Evolutionary conservation across 2,329 filamentous ascomycete genomes (phyloP), one percentile per base, ranked within the genome.

Genomic region (Acephala macrosclerotiorum): DNA sequence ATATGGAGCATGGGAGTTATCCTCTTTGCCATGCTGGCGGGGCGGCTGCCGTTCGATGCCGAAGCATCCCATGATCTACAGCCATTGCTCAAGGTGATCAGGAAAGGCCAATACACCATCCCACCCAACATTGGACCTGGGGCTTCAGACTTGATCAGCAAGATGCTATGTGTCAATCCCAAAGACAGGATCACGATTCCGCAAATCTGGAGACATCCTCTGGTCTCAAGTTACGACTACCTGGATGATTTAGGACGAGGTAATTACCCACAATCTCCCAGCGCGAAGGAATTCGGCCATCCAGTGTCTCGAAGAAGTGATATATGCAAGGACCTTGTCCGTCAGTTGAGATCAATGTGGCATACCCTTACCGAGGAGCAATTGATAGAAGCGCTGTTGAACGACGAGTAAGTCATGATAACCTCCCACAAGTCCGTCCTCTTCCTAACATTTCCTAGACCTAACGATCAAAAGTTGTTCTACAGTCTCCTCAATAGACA

Each of bases 1-100:
- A 91, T 97, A 57, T 99, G 96, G 96, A 97, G 94, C 76, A 89
- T 94, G 77, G 94, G 94, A 1, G 91, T 97, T 56, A 94, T 97
- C 63, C 81, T 99, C 0, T 99, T 91, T 76, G 94, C 94, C 12
- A 89, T 97, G 80, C 84, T 99, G 25, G 91, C 91, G 26, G 94
- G 93, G 1, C 88, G 87, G 29, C 87, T 97, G 1, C 96, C 96
- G 0, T 99, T 97, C 72, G 90, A 94, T 70, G 70, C 73, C n/a
- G 74, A 75, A 5, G 66, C 65, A 14, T 66, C 69, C 42, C 71
- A 74, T 47, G 70, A 85, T 18, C 79, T 92, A 62, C 81, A 83
- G 12, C 79, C 83, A 40, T 86, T 96, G 71, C 86, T 94, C 70
- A 75, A 78, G 29, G 85, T 85, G 72, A 88, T 89, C 18, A 85